Evolutionary conservation across 1,284 basidiomycete genomes (phyloP).

Genomic region (Marasmius fiardii): DNA sequence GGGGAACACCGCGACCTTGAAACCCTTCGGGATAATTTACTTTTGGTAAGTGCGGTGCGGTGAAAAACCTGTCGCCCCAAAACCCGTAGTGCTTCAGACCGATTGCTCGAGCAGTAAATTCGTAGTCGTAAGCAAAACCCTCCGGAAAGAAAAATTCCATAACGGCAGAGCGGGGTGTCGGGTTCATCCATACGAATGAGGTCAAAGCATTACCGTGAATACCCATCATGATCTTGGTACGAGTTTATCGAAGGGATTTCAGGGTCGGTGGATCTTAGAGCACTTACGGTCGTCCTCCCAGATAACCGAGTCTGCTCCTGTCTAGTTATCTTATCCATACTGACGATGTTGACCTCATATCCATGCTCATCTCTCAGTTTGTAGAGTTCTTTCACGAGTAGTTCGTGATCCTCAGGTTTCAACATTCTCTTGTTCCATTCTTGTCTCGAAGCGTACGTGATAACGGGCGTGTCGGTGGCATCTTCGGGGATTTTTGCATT

Average conservation of each 20-base stretch:
- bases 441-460: slow-evolving; percentile 40
- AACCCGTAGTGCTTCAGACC: too few species aligned
- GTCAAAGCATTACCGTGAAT: slow-evolving; percentile 83
- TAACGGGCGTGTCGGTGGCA: too few species aligned
- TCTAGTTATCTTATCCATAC: slow-evolving; percentile 31
- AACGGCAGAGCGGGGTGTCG: slow-evolving; percentile 59
- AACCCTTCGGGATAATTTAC: too few species aligned
- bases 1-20: too few species aligned
- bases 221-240: slow-evolving; percentile 63
- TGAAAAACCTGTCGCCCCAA: too few species aligned
- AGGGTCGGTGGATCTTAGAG: slow-evolving; percentile 2
- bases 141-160: too few species aligned
- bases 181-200: slow-evolving; percentile 74
- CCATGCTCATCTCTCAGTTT: slow-evolving; percentile 29
- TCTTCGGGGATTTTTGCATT: slow-evolving; percentile 28
- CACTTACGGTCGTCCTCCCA: slow-evolving; percentile 33
- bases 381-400: slow-evolving; percentile 27
- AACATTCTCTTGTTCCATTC: slow-evolving; percentile 27
- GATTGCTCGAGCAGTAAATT: too few species aligned
- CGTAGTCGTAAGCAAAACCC: too few species aligned
- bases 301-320: slow-evolving; percentile 33
- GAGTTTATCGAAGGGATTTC: not conserved
- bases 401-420: slow-evolving; percentile 26
- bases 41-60: too few species aligned
- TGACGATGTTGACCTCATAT: slow-evolving; percentile 30